phyloP scores from a whole-genome alignment of 139 green algal species.

The Closterium sp. region DNA sequence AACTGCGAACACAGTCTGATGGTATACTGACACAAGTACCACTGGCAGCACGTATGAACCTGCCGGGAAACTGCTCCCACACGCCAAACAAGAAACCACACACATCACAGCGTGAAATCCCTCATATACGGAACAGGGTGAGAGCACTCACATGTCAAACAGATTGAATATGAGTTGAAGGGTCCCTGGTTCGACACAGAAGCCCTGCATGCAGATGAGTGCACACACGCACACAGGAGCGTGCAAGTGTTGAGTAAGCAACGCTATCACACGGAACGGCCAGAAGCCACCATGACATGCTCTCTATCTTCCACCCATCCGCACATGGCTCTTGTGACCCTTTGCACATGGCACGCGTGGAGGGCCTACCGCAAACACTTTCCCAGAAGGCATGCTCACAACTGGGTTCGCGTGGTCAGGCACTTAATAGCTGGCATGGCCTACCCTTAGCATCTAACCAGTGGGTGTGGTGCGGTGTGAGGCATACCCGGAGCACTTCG shows the following conservation, averaged over 20 bases:
- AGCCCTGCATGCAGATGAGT: conserved; percentile 15
- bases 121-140: not conserved
- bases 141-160: conserved; percentile 46
- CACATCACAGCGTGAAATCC: not conserved
- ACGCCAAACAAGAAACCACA: not conserved
- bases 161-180: conserved; percentile 41
- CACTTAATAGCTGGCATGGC: not conserved
- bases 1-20: no score
- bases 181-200: conserved; percentile 39
- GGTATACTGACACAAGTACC: no score
- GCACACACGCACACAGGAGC: not conserved
- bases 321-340: no score
- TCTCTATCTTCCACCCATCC: not conserved
- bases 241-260: not conserved
- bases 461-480: not conserved
- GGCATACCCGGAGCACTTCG: conserved; percentile 35
- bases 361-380: no score
- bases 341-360: no score
- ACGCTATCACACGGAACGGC: not conserved
- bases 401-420: no score
- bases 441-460: not conserved
- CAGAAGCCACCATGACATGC: not conserved
- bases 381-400: no score
- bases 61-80: not conserved
- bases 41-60: no score